Evolutionary conservation across 2,329 filamentous ascomycete species (phyloP).

Genomic region (Annulohypoxylon truncatum): DNA sequence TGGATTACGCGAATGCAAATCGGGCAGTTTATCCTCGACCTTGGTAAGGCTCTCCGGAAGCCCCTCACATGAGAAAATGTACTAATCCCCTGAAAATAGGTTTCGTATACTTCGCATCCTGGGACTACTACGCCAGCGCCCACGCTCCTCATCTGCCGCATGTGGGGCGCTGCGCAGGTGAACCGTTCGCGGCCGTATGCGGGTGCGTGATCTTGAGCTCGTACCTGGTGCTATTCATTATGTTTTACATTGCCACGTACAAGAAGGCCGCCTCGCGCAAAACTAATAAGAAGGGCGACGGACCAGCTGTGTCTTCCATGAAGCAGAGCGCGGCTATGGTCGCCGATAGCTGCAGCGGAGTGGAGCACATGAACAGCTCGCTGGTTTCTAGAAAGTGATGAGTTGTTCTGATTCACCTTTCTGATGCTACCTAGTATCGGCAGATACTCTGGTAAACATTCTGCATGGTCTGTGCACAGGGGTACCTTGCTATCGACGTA

Average conservation of each 20-base stretch:
- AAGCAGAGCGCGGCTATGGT: slow-evolving; percentile 44
- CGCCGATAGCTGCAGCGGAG: slow-evolving; percentile 44
- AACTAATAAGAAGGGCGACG: slow-evolving; percentile 37
- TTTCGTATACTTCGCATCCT: slow-evolving; percentile 83
- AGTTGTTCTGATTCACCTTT: slow-evolving; percentile 7
- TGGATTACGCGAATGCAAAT: slow-evolving; percentile 98
- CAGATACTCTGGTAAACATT: slow-evolving; percentile 17
- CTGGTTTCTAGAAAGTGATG: slow-evolving; percentile 36
- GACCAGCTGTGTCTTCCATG: slow-evolving; percentile 38
- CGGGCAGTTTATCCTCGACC: slow-evolving; percentile 92
- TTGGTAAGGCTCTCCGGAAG: slow-evolving; percentile 69
- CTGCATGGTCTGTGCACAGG: slow-evolving; percentile 20
- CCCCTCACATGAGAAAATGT: background rate
- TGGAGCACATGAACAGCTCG: slow-evolving; percentile 39
- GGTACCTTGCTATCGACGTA: slow-evolving; percentile 1
- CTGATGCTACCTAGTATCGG: background rate
- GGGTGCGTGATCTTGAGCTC: slow-evolving; percentile 79
- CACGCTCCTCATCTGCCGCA: slow-evolving; percentile 79
- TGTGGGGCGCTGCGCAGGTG: slow-evolving; percentile 76
- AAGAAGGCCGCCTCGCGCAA: slow-evolving; percentile 68
- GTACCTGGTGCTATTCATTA: slow-evolving; percentile 82
- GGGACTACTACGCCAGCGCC: slow-evolving; percentile 79
- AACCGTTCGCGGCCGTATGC: slow-evolving; percentile 81
- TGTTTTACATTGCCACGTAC: slow-evolving; percentile 83
- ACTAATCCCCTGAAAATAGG: slow-evolving; percentile 56